phyloP scores from a whole-genome alignment of 192 early-diverging fungal species.

The Spizellomyces punctatus region DNA sequence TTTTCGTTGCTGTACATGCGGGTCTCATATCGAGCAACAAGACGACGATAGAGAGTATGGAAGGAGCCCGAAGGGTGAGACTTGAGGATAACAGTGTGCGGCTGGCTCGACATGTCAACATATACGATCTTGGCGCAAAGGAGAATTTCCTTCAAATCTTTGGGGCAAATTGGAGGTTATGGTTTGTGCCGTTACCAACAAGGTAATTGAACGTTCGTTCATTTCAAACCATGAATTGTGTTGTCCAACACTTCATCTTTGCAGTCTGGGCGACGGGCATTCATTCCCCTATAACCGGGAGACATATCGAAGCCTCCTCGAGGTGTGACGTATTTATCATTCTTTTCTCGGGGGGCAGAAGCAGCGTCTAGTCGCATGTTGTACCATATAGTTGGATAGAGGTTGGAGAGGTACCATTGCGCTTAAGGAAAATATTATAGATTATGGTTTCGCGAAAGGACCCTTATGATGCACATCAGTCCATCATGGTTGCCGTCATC shows the following conservation, averaged over 20 bases:
- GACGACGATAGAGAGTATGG: conserved; percentile 52
- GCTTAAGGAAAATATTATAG: too few species aligned
- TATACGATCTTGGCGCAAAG: conserved; percentile 43
- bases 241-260: conserved; percentile 2
- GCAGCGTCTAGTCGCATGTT: too few species aligned
- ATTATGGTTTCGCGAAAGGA: too few species aligned
- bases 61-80: conserved; percentile 30
- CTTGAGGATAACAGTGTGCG: conserved; percentile 15
- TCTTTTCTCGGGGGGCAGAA: too few species aligned
- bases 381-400: too few species aligned
- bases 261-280: conserved; percentile 49
- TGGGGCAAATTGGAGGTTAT: conserved; percentile 35
- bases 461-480: too few species aligned
- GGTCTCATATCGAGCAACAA: conserved; percentile 42
- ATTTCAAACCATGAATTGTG: background rate
- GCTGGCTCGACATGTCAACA: conserved; percentile 27
- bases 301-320: conserved; percentile 25
- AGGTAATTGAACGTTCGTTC: conserved; percentile 14
- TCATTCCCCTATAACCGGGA: conserved; percentile 38
- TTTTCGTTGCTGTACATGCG: conserved; percentile 41
- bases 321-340: too few species aligned
- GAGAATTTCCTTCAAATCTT: conserved; percentile 42
- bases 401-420: too few species aligned
- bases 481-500: too few species aligned
- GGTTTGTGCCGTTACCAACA: conserved; percentile 45